These are phyloP conservation scores for Xerocomus spinulosus DNA, from an alignment of 768 basidiomycete genomes.

Conservation along the genomic window DNA sequence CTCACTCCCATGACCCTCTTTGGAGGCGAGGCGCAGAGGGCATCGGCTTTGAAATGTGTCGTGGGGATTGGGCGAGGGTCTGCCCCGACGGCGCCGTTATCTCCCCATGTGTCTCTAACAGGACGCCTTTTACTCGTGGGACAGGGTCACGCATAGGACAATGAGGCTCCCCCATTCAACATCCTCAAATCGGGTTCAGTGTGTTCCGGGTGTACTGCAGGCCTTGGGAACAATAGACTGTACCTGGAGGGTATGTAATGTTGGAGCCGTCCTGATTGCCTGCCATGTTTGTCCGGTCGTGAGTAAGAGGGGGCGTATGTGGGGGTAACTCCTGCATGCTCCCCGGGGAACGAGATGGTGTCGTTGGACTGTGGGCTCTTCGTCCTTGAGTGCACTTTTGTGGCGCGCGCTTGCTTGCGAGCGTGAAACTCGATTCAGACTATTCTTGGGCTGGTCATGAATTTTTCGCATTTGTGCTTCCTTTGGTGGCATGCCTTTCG, in stretches of 20 bases:
- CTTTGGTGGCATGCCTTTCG: slow-evolving; percentile 8
- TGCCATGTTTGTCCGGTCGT: too few relatives aligned
- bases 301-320: too few relatives aligned
- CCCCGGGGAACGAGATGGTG: slow-evolving; percentile 20
- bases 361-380: background rate
- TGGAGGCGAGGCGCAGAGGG: slow-evolving; percentile 17
- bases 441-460: slow-evolving; percentile 26
- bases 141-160: background rate
- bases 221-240: too few relatives aligned
- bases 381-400: slow-evolving; percentile 30
- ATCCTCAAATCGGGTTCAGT: too few relatives aligned
- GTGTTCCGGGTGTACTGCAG: too few relatives aligned
- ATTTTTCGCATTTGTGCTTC: slow-evolving; percentile 7
- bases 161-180: too few relatives aligned
- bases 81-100: slow-evolving; percentile 1
- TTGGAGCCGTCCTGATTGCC: too few relatives aligned
- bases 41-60: slow-evolving; percentile 46
- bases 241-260: too few relatives aligned
- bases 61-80: slow-evolving; percentile 47
- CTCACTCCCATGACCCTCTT: slow-evolving; percentile 41
- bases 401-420: slow-evolving; percentile 12
- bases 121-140: too few relatives aligned
- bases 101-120: slow-evolving; percentile 13
- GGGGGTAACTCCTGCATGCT: too few relatives aligned
- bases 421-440: slow-evolving; percentile 34